Conservation (phyloP, 2,329 filamentous ascomycete species). For the Sarocladium oryzae region DNA sequence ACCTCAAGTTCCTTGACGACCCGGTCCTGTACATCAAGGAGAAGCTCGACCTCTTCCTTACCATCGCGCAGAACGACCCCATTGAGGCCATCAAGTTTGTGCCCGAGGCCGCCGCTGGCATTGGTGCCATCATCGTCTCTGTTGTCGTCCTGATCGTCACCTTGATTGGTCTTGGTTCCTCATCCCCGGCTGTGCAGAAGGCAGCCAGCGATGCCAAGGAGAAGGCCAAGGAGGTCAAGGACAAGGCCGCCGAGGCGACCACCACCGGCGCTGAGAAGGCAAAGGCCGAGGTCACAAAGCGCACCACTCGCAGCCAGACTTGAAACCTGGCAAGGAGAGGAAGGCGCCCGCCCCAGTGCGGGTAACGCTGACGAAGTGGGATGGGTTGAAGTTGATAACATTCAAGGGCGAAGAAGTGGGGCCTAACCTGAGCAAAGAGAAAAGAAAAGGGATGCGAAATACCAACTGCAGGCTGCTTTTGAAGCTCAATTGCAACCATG, state of each 20-base stretch:
- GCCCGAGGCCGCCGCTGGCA: constrained; percentile 80
- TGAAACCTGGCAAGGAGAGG: background rate
- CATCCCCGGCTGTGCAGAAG: constrained; percentile 69
- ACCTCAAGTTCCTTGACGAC: constrained; percentile 86
- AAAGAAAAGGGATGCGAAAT: constrained; percentile 10
- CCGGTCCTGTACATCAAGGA: constrained; percentile 81
- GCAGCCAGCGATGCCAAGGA: constrained; percentile 57
- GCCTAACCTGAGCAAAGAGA: background rate
- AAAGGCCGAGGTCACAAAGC: constrained; percentile 66
- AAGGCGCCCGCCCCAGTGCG: background rate
- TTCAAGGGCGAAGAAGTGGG: background rate
- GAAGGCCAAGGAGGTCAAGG: constrained; percentile 65
- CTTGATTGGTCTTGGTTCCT: constrained; percentile 54
- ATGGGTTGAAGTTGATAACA: background rate
- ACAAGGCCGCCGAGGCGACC: constrained; percentile 56
- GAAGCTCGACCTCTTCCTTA: constrained; percentile 88
- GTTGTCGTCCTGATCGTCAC: constrained; percentile 65
- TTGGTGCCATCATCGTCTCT: constrained; percentile 64
- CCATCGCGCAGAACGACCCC: constrained; percentile 74
- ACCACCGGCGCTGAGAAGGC: constrained; percentile 62
- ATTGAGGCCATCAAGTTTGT: constrained; percentile 81
- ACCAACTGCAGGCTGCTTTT: constrained; percentile 1
- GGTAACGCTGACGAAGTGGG: background rate
- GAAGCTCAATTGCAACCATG: background rate
- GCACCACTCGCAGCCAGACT: constrained; percentile 46